Conservation (phyloP, 2,329 filamentous ascomycete genomes). For the Endocalyx cinctus region DNA sequence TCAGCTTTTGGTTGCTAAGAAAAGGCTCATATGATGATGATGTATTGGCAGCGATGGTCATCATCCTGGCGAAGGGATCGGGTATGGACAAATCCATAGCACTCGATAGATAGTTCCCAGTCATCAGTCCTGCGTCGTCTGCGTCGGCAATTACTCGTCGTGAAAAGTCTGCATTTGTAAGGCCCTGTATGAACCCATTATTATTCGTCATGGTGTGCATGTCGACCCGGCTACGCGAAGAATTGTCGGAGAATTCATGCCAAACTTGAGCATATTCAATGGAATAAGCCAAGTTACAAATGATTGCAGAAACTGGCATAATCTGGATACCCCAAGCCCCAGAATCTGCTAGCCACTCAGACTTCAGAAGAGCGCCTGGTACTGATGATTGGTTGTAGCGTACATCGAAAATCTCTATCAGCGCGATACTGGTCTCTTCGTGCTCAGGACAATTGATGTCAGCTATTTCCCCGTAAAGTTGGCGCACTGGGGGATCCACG, state of each 20-base stretch:
- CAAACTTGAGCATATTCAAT: constrained; percentile 1
- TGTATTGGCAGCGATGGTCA: constrained; percentile 1
- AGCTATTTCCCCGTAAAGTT: background rate
- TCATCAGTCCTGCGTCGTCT: background rate
- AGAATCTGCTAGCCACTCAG: background rate
- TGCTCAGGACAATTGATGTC: background rate
- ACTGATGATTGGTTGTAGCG: constrained; percentile 4
- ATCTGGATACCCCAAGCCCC: constrained; percentile 2
- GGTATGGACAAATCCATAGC: constrained; percentile 2
- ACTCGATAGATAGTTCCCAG: constrained; percentile 3
- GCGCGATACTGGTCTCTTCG: background rate
- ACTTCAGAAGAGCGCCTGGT: background rate
- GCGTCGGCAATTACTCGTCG: background rate
- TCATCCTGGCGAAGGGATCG: constrained; percentile 2
- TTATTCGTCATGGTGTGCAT: constrained; percentile 1
- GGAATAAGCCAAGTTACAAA: constrained; percentile 2
- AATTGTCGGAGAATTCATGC: constrained; percentile 1
- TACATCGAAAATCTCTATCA: constrained; percentile 2
- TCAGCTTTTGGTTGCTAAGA: background rate
- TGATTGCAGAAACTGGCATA: background rate
- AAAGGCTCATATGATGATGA: constrained; percentile 3
- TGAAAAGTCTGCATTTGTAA: background rate
- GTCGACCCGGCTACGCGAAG: background rate
- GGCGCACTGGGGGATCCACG: background rate
- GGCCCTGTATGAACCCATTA: background rate